Evolutionary conservation across 306 rosid species (phyloP).

Genomic region (Ziziphus jujuba): DNA sequence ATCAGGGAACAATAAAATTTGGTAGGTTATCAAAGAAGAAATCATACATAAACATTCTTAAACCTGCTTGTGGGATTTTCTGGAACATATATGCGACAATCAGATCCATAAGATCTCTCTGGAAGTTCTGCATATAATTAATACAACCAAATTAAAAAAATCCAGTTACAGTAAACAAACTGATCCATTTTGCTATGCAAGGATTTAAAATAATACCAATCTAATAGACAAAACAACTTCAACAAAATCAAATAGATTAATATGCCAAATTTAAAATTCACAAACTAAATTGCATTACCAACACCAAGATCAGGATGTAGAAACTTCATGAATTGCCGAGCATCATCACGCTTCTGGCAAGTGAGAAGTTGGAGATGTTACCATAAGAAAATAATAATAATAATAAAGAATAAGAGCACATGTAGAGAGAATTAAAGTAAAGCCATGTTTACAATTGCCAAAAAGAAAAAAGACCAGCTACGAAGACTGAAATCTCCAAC

Average conservation of each 20-base stretch:
- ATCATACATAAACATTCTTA: slow-evolving; percentile 99
- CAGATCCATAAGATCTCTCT: slow-evolving; percentile 95
- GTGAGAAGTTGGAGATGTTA: slow-evolving; percentile 23
- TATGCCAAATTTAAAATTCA: slow-evolving; percentile 10
- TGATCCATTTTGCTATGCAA: background rate
- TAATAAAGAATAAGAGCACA: background rate
- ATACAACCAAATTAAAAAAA: slow-evolving; percentile 20
- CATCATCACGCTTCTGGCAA: slow-evolving; percentile 86
- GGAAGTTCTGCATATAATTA: slow-evolving; percentile 75
- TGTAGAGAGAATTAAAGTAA: no score
- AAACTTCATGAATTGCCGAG: slow-evolving; percentile 97
- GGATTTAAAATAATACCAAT: background rate
- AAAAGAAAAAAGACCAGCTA: background rate
- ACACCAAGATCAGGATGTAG: slow-evolving; percentile 97
- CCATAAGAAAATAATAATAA: no score
- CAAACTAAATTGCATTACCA: slow-evolving; percentile 56
- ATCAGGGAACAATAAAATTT: slow-evolving; percentile 12
- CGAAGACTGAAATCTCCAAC: background rate
- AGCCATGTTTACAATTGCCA: background rate
- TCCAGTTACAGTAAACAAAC: slow-evolving; percentile 5
- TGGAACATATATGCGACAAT: slow-evolving; percentile 89
- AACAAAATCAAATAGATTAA: slow-evolving; percentile 3
- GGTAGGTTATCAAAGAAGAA: slow-evolving; percentile 54
- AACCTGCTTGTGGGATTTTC: slow-evolving; percentile 93
- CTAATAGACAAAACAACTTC: slow-evolving; percentile 5